A percentile compares a stretch with the other conserved stretches of the same genome.
These are phyloP conservation scores for Mallotus japonicus DNA, from an alignment of 441 rosid genomes.

Conservation along the genomic window DNA sequence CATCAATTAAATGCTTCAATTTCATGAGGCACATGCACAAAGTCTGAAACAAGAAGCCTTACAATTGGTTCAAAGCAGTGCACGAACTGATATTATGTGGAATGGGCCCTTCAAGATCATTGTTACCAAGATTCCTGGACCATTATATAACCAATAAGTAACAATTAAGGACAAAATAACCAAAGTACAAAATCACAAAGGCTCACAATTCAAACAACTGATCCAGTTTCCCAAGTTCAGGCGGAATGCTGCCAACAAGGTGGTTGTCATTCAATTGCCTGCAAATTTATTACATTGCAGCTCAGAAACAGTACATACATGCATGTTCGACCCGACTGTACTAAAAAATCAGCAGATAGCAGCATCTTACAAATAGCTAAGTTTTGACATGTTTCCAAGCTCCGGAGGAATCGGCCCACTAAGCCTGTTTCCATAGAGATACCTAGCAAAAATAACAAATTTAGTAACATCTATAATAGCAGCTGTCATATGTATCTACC, in stretches of 20 bases:
- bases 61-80: conserved; percentile 85
- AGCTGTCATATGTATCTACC: too few species aligned
- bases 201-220: conserved; percentile 90
- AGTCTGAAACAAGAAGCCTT: conserved; percentile 18
- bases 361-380: conserved; percentile 76
- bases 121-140: conserved; percentile 84
- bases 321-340: not conserved
- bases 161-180: not conserved
- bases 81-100: conserved; percentile 78
- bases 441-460: conserved; percentile 35
- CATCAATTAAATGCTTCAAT: not conserved
- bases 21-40: too few species aligned
- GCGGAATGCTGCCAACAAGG: conserved; percentile 76
- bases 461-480: too few species aligned
- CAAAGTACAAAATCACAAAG: not conserved
- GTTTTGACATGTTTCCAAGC: conserved; percentile 92
- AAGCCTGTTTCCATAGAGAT: conserved; percentile 89
- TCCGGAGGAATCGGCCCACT: conserved; percentile 86
- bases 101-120: conserved; percentile 75
- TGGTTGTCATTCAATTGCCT: conserved; percentile 86
- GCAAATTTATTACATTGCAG: not conserved
- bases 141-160: not conserved
- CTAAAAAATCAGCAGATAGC: not conserved
- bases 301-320: not conserved
- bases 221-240: conserved; percentile 93